Evolutionary conservation across 2,329 filamentous ascomycete species (phyloP).

Genomic region (Dothideomycetes sp.): DNA sequence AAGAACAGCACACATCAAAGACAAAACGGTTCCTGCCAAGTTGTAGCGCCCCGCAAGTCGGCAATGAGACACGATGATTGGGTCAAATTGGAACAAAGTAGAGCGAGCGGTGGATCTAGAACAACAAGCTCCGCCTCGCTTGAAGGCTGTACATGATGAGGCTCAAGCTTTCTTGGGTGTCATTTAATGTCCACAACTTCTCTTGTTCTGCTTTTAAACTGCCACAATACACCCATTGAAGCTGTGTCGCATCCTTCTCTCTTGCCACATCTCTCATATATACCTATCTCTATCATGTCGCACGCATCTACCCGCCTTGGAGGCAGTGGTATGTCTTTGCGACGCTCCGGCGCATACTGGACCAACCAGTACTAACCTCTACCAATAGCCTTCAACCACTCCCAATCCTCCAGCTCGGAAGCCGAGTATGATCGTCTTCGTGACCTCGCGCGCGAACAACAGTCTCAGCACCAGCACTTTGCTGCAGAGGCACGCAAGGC

Average conservation of each 20-base stretch:
- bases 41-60: background rate
- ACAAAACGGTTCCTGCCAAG: background rate
- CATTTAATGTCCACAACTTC: background rate
- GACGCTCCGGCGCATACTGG: background rate
- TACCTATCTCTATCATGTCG: constrained; percentile 10
- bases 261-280: too few relatives aligned
- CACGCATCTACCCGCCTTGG: constrained; percentile 12
- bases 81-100: constrained; percentile 1
- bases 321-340: constrained; percentile 11
- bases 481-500: constrained; percentile 56
- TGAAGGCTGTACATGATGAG: too few relatives aligned
- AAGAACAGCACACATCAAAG: too few relatives aligned
- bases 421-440: constrained; percentile 87
- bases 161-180: too few relatives aligned
- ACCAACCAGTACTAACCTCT: constrained; percentile 8
- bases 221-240: too few relatives aligned
- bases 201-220: constrained; percentile 1
- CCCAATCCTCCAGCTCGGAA: constrained; percentile 56
- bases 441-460: constrained; percentile 70
- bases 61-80: too few relatives aligned
- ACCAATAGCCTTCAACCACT: constrained; percentile 61
- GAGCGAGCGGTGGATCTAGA: background rate
- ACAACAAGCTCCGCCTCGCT: constrained; percentile 7
- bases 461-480: constrained; percentile 63
- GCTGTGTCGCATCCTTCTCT: too few relatives aligned